Evolutionary conservation across 2,329 filamentous ascomycete species (phyloP), one percentile per base, ranked within the genome.

Genomic region (Alternaria sp.): DNA sequence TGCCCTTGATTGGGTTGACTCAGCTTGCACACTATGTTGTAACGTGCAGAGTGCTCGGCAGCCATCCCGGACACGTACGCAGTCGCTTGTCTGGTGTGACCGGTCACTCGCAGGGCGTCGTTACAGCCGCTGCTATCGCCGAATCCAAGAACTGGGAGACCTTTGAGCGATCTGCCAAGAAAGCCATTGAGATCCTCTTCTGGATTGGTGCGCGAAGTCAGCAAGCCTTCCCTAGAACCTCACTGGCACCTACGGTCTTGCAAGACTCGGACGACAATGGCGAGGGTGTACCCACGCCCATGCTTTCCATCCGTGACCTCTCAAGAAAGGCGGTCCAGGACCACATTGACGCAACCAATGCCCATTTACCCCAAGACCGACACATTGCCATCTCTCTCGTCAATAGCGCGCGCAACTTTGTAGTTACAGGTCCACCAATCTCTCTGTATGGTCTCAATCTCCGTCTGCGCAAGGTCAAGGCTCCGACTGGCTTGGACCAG

Each of bases 201-300:
- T 99, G 95, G 95, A 97, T 99, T 68, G 95, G 96, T 76, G 89
- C 94, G 61, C 90, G 95, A 73, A 97, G 94, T 78, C 95, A 99
- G 79, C 95, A 99, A 79, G 93, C 93, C 2, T 99, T 97, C 80
- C 96, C 95, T 37, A 88, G 91, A 69, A 99, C 95, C 3, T 98
- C 95, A 33, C 85, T 99, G 71, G 92, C 93, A 3, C 96, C 95
- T 0, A 91, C 88, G 42, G 92, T 94, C 73, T 85, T 99, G 53
- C 92, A 94, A 75, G 95, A 99, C 79, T 97, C 95, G 1, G 85
- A 92, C 66, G 94, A 97, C 75, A 89, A 95, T 77, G 94, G 95
- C 51, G 95, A 99, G 80, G 96, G 96, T n/a, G 86, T 85, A 5
- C 95, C 96, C 1, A 98, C 95, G 1, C 96, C 95, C 40, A 99